phyloP scores from a whole-genome alignment of 2,329 filamentous ascomycete species.

The Pyrenochaeta sp. region DNA sequence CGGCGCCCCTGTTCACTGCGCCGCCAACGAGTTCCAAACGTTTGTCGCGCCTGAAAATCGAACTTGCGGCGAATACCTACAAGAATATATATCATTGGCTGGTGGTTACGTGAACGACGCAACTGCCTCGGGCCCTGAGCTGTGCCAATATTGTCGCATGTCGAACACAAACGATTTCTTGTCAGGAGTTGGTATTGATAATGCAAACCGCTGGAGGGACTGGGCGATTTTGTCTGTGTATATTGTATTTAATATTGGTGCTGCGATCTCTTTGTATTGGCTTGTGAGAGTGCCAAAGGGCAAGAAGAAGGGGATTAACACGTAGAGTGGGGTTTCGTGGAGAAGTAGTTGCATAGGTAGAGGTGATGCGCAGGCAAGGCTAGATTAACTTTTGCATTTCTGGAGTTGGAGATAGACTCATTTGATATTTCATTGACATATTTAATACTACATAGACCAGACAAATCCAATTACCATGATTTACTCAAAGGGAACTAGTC shows the following conservation, averaged over 20 bases:
- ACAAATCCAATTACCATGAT: too few relatives aligned
- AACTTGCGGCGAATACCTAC: slow-evolving; percentile 57
- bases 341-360: too few relatives aligned
- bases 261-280: slow-evolving; percentile 62
- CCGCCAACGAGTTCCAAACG: slow-evolving; percentile 50
- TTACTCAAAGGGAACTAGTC: too few relatives aligned
- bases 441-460: too few relatives aligned
- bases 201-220: slow-evolving; percentile 66
- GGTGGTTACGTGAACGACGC: slow-evolving; percentile 56
- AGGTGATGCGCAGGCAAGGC: too few relatives aligned
- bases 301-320: slow-evolving; percentile 47
- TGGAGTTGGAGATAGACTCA: too few relatives aligned
- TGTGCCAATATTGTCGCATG: slow-evolving; percentile 60
- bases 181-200: slow-evolving; percentile 50
- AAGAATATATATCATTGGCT: slow-evolving; percentile 46
- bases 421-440: too few relatives aligned
- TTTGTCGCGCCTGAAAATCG: slow-evolving; percentile 50
- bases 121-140: slow-evolving; percentile 40
- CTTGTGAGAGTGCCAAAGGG: slow-evolving; percentile 59
- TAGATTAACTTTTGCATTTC: too few relatives aligned
- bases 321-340: too few relatives aligned
- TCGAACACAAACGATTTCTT: slow-evolving; percentile 60
- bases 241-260: slow-evolving; percentile 59
- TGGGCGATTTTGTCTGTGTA: slow-evolving; percentile 62
- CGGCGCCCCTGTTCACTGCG: slow-evolving; percentile 58